A percentile compares a stretch with the other conserved stretches of the same genome.
Conservation (phyloP, 75 land plant genomes). For the Gnetum montanum region DNA sequence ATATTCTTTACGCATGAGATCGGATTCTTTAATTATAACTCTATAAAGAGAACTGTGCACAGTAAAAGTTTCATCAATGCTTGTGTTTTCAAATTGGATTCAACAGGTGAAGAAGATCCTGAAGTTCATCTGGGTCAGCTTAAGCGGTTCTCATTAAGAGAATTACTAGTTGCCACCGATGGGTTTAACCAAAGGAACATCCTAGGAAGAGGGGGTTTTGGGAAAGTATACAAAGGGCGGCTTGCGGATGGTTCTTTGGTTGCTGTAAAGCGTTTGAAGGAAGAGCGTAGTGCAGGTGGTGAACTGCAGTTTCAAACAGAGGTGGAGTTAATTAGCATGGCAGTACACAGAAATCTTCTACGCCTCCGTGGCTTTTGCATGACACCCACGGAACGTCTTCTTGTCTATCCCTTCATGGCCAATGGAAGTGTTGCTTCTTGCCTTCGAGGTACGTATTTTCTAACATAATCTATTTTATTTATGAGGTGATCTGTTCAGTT, state of each 20-base stretch:
- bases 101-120: slow-evolving; percentile 69
- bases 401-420: slow-evolving; percentile 67
- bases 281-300: slow-evolving; percentile 67
- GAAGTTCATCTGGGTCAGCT: slow-evolving; percentile 69
- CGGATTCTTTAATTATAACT: neutral
- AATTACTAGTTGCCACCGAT: slow-evolving; percentile 66
- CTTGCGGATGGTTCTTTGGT: slow-evolving; percentile 62
- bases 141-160: slow-evolving; percentile 55
- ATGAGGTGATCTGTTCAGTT: neutral
- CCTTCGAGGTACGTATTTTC: slow-evolving; percentile 33
- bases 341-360: slow-evolving; percentile 58
- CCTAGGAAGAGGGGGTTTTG: slow-evolving; percentile 62
- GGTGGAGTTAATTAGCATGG: slow-evolving; percentile 79
- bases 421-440: slow-evolving; percentile 73
- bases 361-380: slow-evolving; percentile 65
- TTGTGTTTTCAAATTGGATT: neutral
- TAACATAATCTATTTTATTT: no score
- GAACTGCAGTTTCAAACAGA: slow-evolving; percentile 73
- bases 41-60: neutral
- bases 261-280: slow-evolving; percentile 61
- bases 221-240: slow-evolving; percentile 65
- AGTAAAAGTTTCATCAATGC: neutral
- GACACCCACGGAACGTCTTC: slow-evolving; percentile 67
- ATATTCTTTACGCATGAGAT: neutral
- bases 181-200: slow-evolving; percentile 56